Evolutionary conservation across 2,329 filamentous ascomycete genomes (phyloP).

Genomic region (Trichoderma lentiforme): DNA sequence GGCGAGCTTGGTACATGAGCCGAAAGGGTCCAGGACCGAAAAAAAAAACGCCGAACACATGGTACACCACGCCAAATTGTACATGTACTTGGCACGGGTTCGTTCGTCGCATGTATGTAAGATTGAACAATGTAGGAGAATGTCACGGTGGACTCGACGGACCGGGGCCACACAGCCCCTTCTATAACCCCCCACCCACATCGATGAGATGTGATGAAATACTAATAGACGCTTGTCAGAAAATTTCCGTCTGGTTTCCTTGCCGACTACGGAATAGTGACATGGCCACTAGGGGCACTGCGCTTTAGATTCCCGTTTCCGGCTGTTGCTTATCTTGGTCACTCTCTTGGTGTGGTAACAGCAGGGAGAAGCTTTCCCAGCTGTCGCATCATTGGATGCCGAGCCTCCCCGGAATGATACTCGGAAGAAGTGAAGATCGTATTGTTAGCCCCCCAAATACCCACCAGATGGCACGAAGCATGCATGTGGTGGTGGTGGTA

Average conservation of each 20-base stretch:
- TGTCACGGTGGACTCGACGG: conserved; percentile 6
- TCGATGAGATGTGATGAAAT: conserved; percentile 18
- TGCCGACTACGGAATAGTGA: conserved; percentile 9
- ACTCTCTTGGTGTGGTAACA: background rate
- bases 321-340: conserved; percentile 14
- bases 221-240: conserved; percentile 16
- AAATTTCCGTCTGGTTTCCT: conserved; percentile 19
- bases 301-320: conserved; percentile 15
- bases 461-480: background rate
- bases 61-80: background rate
- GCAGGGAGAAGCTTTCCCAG: background rate
- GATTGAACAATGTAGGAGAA: conserved; percentile 15
- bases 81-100: conserved; percentile 3
- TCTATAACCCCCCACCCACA: background rate
- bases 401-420: conserved; percentile 9
- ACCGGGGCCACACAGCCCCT: conserved; percentile 7
- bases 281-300: conserved; percentile 5
- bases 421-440: conserved; percentile 9
- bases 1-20: background rate
- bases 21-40: background rate
- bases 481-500: background rate
- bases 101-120: conserved; percentile 16
- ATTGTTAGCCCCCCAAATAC: background rate
- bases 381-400: conserved; percentile 1
- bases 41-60: background rate